Evolutionary conservation across 2,329 filamentous ascomycete species (phyloP), one percentile per base, ranked within the genome.

Genomic region (Beauveria pseudobassiana): DNA sequence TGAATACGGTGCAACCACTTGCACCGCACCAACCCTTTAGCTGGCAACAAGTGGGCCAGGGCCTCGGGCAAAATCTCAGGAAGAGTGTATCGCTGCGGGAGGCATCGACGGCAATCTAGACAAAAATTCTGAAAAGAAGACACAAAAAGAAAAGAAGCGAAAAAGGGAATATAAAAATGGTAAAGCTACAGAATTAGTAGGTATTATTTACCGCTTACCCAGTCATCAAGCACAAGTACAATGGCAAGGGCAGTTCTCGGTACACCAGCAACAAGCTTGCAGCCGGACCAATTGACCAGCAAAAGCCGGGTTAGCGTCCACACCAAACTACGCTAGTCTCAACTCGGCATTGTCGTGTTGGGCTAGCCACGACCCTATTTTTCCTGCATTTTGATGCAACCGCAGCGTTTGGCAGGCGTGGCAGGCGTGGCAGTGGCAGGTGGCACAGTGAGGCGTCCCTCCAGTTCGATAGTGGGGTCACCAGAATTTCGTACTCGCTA

Each of bases 321-420:
- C 34, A 30, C 40, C 40, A 30, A 54, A 51, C 22, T 20, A 30
- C 61, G 61, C 61, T 63, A 63, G 45, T 49, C 55, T 54, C 30
- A 12, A 59, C 30, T 59, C 56, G 54, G 59, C n/a, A 7, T 20
- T 22, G n/a, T 26, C 24, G n/a, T 54, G 26, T 8, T 59, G 28
- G 10, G 12, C 48, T 40, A 40, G 28, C 38, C 28, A 26, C 28
- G 28, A 56, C 26, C 12, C 42, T 57, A 38, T 57, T 57, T 38
- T 48, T 16, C 48, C 14, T 14, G 48, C 48, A n/a, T 50, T 46
- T 46, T 14, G 20, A 22, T 20, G n/a, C 45, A 34, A 9, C 7
- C n/a, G 8, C 20, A 38, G 20, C 10, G 45, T 24, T 58, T 50
- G 34, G 34, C 14, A 38, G 34, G 34, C 34, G 30, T 34, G 30